phyloP scores from a whole-genome alignment of 2,329 filamentous ascomycete genomes.

The Escovopsis sp. region DNA sequence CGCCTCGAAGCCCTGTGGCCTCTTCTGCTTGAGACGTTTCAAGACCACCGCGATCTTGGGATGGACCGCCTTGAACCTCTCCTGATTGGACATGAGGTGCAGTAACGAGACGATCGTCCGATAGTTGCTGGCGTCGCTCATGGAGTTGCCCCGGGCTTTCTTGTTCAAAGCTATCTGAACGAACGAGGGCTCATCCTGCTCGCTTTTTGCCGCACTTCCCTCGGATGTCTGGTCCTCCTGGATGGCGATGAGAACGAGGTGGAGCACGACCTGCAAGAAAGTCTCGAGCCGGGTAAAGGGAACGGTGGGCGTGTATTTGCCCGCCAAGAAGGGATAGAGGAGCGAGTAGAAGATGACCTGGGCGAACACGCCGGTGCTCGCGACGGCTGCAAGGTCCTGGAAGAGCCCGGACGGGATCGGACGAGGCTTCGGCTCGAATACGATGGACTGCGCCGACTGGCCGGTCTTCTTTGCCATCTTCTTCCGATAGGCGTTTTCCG shows the following conservation, averaged over 20 bases:
- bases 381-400: conserved; percentile 60
- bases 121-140: conserved; percentile 36
- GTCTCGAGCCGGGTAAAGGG: conserved; percentile 74
- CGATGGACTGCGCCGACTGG: conserved; percentile 64
- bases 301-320: conserved; percentile 55
- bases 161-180: conserved; percentile 54
- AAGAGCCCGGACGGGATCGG: conserved; percentile 67
- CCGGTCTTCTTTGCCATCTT: conserved; percentile 80
- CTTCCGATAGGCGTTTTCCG: conserved; percentile 75
- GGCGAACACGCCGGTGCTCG: conserved; percentile 68
- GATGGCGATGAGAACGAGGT: conserved; percentile 73
- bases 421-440: conserved; percentile 76
- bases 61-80: conserved; percentile 68
- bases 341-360: conserved; percentile 84
- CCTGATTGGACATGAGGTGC: conserved; percentile 45
- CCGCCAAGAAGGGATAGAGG: conserved; percentile 59
- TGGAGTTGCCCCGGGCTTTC: conserved; percentile 44
- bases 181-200: conserved; percentile 47
- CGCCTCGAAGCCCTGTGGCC: conserved; percentile 54
- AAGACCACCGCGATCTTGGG: conserved; percentile 74
- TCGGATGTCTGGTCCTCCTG: conserved; percentile 59
- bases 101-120: conserved; percentile 51
- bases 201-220: conserved; percentile 23
- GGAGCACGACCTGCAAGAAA: conserved; percentile 80
- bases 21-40: conserved; percentile 70